Evolutionary conservation across 257 asterid species (phyloP).

Genomic region (Solanum bulbocastanum): DNA sequence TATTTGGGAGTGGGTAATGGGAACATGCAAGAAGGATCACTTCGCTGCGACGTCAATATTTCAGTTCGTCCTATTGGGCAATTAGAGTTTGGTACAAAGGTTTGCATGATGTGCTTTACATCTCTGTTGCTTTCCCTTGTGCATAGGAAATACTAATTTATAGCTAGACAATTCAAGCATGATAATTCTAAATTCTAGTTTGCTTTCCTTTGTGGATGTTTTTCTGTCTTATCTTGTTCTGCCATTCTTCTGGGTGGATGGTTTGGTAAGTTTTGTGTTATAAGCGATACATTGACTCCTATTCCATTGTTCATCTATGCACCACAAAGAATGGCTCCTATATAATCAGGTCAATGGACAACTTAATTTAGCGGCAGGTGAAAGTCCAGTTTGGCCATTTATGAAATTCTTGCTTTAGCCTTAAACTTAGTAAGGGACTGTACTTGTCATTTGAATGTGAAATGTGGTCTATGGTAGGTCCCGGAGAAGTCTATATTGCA

Average conservation of each 20-base stretch:
- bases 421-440: neutral
- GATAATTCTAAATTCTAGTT: neutral
- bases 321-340: neutral
- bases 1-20: constrained; percentile 94
- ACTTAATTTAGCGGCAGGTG: neutral
- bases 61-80: constrained; percentile 91
- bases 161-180: neutral
- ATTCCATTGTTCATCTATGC: neutral
- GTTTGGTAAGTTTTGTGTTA: neutral
- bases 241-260: neutral
- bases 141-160: neutral
- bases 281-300: neutral
- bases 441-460: neutral
- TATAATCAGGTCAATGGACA: neutral
- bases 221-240: neutral
- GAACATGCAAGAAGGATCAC: constrained; percentile 97
- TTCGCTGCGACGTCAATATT: constrained; percentile 94
- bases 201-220: neutral
- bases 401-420: neutral
- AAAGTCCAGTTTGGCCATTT: neutral
- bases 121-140: neutral
- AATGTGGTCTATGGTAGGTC: neutral
- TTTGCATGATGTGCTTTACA: constrained; percentile 1
- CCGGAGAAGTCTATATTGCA: neutral
- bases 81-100: constrained; percentile 90